Percentiles rank a stretch among this genome's conserved stretches.
Evolutionary conservation across 768 basidiomycete genomes (phyloP).

Genomic region (Russula brevipes): DNA sequence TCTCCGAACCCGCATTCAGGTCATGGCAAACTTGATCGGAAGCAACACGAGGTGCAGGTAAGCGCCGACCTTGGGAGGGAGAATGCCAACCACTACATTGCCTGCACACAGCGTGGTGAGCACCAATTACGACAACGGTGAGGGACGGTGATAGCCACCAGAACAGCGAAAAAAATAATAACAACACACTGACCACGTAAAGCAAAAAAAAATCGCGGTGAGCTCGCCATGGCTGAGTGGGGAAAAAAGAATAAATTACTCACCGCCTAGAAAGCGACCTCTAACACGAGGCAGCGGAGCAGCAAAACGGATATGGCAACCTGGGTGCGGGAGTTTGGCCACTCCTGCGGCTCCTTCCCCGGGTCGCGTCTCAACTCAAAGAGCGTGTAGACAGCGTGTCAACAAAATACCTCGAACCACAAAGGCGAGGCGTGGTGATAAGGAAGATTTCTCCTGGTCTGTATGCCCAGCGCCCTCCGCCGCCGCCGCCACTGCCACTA

Average conservation of each 20-base stretch:
- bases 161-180: slow-evolving; percentile 4
- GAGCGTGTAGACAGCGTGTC: slow-evolving; percentile 65
- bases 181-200: slow-evolving; percentile 17
- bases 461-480: slow-evolving; percentile 15
- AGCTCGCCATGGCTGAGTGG: slow-evolving; percentile 22
- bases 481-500: slow-evolving; percentile 12
- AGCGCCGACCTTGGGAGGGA: slow-evolving; percentile 40
- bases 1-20: slow-evolving; percentile 52
- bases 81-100: slow-evolving; percentile 22
- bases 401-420: slow-evolving; percentile 50
- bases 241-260: slow-evolving; percentile 26
- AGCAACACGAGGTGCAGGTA: slow-evolving; percentile 56
- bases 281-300: slow-evolving; percentile 24
- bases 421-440: slow-evolving; percentile 47
- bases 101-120: slow-evolving; percentile 29
- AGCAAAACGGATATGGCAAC: slow-evolving; percentile 24
- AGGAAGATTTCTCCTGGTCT: slow-evolving; percentile 35
- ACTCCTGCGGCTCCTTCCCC: slow-evolving; percentile 44
- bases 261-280: slow-evolving; percentile 23
- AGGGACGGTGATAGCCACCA: not conserved
- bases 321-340: slow-evolving; percentile 48
- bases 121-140: slow-evolving; percentile 24
- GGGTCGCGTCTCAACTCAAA: slow-evolving; percentile 58
- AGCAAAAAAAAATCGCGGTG: slow-evolving; percentile 20
- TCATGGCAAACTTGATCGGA: slow-evolving; percentile 61